Percentiles rank a stretch among this genome's conserved stretches.
Evolutionary conservation across 768 basidiomycete genomes (phyloP).

Genomic region (Tulasnella calospora): DNA sequence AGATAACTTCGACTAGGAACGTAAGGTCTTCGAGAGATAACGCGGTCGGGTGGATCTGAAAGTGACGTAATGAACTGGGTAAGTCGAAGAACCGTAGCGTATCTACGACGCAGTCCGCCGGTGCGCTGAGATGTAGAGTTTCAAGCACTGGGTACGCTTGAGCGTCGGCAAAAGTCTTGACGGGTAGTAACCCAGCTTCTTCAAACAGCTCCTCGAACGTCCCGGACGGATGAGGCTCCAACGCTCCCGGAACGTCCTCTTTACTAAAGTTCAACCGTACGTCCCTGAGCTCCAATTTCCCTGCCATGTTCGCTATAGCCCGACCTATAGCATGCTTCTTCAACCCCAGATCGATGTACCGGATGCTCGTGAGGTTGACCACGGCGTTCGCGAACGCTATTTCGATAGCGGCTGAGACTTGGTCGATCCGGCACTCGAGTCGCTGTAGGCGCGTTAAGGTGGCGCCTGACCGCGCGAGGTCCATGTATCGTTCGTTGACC

Average conservation of each 20-base stretch:
- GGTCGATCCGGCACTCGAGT: conserved; percentile 15
- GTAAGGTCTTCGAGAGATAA: conserved; percentile 11
- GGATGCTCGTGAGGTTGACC: not conserved
- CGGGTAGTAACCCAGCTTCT: not conserved
- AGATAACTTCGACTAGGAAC: not conserved
- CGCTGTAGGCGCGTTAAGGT: conserved; percentile 6
- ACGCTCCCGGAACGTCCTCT: conserved; percentile 16
- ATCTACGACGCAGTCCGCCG: not conserved
- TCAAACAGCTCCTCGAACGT: conserved; percentile 8
- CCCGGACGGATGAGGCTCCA: conserved; percentile 8
- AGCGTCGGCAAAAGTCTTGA: not conserved
- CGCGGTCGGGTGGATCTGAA: not conserved
- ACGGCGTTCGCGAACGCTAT: conserved; percentile 9
- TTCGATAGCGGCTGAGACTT: conserved; percentile 4
- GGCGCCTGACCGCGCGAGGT: not conserved
- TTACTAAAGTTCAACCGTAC: not conserved
- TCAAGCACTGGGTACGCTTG: not conserved
- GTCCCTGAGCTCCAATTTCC: not conserved
- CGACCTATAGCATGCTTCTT: conserved; percentile 18
- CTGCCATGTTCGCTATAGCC: conserved; percentile 2
- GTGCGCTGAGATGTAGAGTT: not conserved
- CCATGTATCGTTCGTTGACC: conserved; percentile 9
- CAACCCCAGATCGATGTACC: conserved; percentile 9
- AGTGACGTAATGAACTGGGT: not conserved
- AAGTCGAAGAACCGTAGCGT: conserved; percentile 16